phyloP scores from a whole-genome alignment of 2,329 filamentous ascomycete genomes.

The Orbilia ellipsospora region DNA sequence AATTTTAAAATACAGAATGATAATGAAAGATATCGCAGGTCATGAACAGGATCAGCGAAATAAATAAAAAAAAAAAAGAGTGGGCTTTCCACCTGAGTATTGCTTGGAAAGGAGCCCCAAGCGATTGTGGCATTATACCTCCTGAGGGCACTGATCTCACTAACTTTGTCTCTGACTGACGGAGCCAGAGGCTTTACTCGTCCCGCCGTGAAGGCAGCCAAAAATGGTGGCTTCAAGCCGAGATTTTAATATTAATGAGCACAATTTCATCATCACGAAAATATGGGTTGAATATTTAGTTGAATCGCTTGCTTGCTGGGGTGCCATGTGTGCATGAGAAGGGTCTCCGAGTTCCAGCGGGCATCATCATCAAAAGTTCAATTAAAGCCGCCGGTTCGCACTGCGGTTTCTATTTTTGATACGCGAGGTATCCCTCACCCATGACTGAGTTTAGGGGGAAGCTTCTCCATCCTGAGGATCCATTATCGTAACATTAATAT shows the following conservation, averaged over 20 bases:
- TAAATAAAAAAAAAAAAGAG: no score
- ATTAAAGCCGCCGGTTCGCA: conserved; percentile 30
- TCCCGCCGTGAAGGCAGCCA: conserved; percentile 20
- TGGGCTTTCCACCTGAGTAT: conserved; percentile 5
- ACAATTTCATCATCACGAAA: conserved; percentile 32
- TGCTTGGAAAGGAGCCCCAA: background rate
- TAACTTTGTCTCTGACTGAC: no score
- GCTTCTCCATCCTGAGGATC: conserved; percentile 26
- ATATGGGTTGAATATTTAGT: background rate
- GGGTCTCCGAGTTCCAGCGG: conserved; percentile 39
- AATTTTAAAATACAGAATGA: no score
- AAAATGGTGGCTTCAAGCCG: conserved; percentile 52
- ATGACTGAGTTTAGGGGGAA: background rate
- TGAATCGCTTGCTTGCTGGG: conserved; percentile 52
- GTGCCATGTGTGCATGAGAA: conserved; percentile 51
- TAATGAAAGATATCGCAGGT: conserved; percentile 18
- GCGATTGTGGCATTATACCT: conserved; percentile 1
- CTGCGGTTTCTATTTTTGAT: conserved; percentile 50
- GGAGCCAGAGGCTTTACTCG: background rate
- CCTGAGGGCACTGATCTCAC: background rate
- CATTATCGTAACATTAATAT: conserved; percentile 33
- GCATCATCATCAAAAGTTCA: conserved; percentile 40
- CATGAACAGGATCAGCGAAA: background rate
- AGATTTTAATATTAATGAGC: conserved; percentile 36
- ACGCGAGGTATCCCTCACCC: conserved; percentile 25